phyloP scores from a whole-genome alignment of 2,329 filamentous ascomycete species.

The Aspergillus sp. region DNA sequence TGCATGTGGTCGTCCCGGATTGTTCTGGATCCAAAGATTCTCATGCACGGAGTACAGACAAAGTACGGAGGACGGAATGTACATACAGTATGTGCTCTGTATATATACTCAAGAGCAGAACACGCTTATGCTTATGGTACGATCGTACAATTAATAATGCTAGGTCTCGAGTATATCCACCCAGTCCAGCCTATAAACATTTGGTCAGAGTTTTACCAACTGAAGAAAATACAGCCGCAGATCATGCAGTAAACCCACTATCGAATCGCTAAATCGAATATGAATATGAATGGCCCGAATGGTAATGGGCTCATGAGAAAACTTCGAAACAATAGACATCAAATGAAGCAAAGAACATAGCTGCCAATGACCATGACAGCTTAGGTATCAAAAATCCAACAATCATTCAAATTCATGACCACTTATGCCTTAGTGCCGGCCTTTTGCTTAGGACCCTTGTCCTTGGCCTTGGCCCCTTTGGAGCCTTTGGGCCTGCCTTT shows the following conservation, averaged over 20 bases:
- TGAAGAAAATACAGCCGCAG: not conserved
- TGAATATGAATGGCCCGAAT: not conserved
- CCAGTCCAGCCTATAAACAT: not conserved
- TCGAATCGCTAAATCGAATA: not conserved
- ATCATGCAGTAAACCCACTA: not conserved
- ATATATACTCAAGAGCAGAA: not conserved
- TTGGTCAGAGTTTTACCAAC: not conserved
- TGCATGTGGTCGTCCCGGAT: too few relatives aligned
- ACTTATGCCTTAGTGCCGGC: slow-evolving; percentile 1
- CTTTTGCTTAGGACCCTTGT: slow-evolving; percentile 25
- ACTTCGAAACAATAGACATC: not conserved
- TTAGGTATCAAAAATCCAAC: not conserved
- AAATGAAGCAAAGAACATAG: not conserved
- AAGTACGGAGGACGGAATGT: not conserved
- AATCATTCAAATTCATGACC: not conserved
- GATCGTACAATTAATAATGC: not conserved
- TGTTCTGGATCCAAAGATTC: too few relatives aligned
- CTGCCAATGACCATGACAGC: not conserved
- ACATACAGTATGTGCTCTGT: not conserved
- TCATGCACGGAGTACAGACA: too few relatives aligned
- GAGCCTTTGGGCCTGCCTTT: slow-evolving; percentile 19
- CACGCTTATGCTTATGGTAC: too few relatives aligned
- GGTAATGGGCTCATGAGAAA: not conserved
- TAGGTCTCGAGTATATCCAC: not conserved
- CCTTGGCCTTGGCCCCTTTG: slow-evolving; percentile 11